Base-by-base conservation (phyloP, 805 yeast species). In the Pichia membranifaciens region DNA sequence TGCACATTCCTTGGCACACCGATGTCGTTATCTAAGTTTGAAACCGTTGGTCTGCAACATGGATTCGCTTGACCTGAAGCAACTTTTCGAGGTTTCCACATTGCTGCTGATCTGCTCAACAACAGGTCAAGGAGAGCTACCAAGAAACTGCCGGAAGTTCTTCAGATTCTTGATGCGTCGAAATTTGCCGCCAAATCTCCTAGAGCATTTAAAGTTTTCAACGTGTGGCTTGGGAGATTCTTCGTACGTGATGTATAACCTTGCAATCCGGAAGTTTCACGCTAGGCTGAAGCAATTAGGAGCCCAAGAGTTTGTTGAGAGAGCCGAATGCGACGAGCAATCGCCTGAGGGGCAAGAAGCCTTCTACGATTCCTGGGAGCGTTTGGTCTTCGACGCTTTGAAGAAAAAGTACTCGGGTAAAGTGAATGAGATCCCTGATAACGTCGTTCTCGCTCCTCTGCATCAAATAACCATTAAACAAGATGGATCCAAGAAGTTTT, bases 221-320 rank as follows among this genome's bases (percentile, higher is more conserved):
- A 75, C 88, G 2, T 84, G 93, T 59, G 99, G 99, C 0, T 67
- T 93, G 1, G 99, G 99, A 22, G 98, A 93, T 63, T 83, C 96
- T 0, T 83, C 95, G 1, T 93, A 93, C 61, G 87, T 95, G 5
- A 78, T 84, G 53, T 93, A 79, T 67, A 91, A 93, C 65, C 82
- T 81, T 72, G 96, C 96, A n/a, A 78, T 84, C 33, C 76, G 82
- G 51, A 90, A 91, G 58, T 65, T 93, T 16, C 96, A 91, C 61
- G 75, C 80, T 20, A 72, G 99, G 49, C 58, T 91, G 29, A 57
- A 72, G 23, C 97, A 91, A 64, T 69, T 93, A 15, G 98, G 99
- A 1, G 96, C 91, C 2, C 50, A 53, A 0, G 93, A 84, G 57
- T 64, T 88, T 5, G 73, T 83, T 43, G 74, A 76, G 5, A 69